A percentile compares a stretch with the other conserved stretches of the same genome.
phyloP scores from a whole-genome alignment of 2,329 filamentous ascomycete species.

The Monosporascus sp. region DNA sequence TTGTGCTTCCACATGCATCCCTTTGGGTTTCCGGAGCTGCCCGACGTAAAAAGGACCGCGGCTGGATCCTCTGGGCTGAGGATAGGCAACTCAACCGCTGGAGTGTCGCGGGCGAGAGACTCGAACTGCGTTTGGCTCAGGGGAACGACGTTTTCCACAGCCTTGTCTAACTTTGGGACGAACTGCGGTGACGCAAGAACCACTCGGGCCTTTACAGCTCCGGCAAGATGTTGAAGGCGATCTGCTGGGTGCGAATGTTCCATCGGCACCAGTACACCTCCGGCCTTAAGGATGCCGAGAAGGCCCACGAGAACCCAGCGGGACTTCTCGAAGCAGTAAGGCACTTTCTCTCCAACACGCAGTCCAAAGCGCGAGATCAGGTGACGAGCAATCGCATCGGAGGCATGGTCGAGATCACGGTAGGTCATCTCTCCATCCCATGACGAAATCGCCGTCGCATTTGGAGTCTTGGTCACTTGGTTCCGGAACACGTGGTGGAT shows the following conservation, averaged over 20 bases:
- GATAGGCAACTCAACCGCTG: neutral
- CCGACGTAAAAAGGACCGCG: neutral
- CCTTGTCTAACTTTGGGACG: too few relatives aligned
- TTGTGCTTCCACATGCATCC: neutral
- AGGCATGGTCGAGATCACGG: neutral
- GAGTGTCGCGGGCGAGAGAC: too few relatives aligned
- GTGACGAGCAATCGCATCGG: neutral
- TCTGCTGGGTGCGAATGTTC: too few relatives aligned
- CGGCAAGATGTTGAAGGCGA: too few relatives aligned
- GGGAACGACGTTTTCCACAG: too few relatives aligned
- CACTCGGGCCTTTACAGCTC: too few relatives aligned
- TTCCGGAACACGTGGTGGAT: neutral
- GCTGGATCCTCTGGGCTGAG: neutral
- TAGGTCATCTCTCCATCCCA: neutral
- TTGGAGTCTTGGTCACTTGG: neutral
- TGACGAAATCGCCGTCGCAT: neutral
- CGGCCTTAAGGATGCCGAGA: neutral
- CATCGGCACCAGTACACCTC: neutral
- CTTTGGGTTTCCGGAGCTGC: neutral
- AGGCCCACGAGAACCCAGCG: neutral
- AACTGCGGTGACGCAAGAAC: too few relatives aligned
- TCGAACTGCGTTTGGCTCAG: too few relatives aligned
- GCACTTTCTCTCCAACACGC: neutral
- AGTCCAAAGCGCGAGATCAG: neutral
- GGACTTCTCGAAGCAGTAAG: neutral